Evolutionary conservation across 257 asterid genomes (phyloP).

Genomic region (Rehmannia glutinosa): DNA sequence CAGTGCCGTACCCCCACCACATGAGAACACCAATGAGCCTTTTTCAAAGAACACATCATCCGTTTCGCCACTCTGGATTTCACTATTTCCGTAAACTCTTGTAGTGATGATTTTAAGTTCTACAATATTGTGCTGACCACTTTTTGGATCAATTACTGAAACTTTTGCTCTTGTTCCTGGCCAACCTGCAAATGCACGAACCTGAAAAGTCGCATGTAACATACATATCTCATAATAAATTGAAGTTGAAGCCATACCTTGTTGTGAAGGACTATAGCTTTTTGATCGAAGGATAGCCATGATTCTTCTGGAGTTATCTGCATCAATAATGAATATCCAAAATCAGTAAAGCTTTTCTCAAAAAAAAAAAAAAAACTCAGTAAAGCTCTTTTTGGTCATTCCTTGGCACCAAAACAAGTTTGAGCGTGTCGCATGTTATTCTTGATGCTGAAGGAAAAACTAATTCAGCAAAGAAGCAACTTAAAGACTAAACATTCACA

Average conservation of each 20-base stretch:
- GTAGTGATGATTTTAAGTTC: slow-evolving; percentile 84
- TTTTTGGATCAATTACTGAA: slow-evolving; percentile 37
- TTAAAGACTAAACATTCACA: too few species aligned
- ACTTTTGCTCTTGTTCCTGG: slow-evolving; percentile 94
- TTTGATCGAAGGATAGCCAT: slow-evolving; percentile 70
- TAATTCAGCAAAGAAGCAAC: too few species aligned
- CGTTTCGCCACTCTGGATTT: slow-evolving; percentile 30
- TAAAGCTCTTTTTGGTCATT: background rate
- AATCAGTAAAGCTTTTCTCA: background rate
- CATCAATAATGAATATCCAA: slow-evolving; percentile 2
- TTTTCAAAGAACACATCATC: slow-evolving; percentile 53
- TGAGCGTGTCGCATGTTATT: too few species aligned
- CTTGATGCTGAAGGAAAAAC: too few species aligned
- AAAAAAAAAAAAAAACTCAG: too few species aligned
- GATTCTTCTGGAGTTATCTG: slow-evolving; percentile 87
- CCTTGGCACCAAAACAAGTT: too few species aligned
- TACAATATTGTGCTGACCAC: slow-evolving; percentile 30
- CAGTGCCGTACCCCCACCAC: slow-evolving; percentile 62
- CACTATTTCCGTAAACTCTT: slow-evolving; percentile 36
- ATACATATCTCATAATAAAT: slow-evolving; percentile 14
- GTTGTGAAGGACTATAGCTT: slow-evolving; percentile 77
- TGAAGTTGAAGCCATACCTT: slow-evolving; percentile 49
- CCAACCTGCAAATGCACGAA: slow-evolving; percentile 99
- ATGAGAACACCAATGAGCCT: slow-evolving; percentile 70
- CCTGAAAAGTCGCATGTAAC: slow-evolving; percentile 63